These are phyloP conservation scores for Lipomyces japonicus DNA, from an alignment of 805 yeast species.

Conservation along the genomic window DNA sequence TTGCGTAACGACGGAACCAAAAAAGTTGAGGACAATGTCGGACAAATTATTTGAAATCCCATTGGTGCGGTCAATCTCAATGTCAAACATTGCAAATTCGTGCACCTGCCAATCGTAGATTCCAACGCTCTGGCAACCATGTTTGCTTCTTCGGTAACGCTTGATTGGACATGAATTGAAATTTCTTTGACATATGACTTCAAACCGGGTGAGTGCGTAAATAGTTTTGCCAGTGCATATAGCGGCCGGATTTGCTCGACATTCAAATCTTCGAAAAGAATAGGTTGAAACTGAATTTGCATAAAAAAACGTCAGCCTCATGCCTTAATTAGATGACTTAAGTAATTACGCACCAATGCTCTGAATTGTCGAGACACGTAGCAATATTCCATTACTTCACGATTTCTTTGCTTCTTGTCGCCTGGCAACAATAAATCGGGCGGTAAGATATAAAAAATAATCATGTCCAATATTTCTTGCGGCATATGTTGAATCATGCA, in stretches of 20 bases:
- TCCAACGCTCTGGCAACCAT: conserved; percentile 24
- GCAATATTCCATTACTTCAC: conserved; percentile 9
- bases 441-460: conserved; percentile 11
- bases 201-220: conserved; percentile 10
- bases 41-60: conserved; percentile 25
- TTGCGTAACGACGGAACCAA: conserved; percentile 15
- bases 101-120: conserved; percentile 11
- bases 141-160: conserved; percentile 25
- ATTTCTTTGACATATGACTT: conserved; percentile 2
- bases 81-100: conserved; percentile 7
- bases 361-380: conserved; percentile 12
- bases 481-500: not conserved
- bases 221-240: conserved; percentile 9
- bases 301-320: not conserved
- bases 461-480: conserved; percentile 1
- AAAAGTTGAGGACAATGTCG: conserved; percentile 10
- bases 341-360: conserved; percentile 11
- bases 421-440: conserved; percentile 5
- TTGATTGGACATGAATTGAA: conserved; percentile 17
- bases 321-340: not conserved
- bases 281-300: conserved; percentile 18
- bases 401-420: too few species aligned
- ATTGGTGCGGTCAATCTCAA: conserved; percentile 17
- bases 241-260: conserved; percentile 11
- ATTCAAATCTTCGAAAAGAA: conserved; percentile 13